Evolutionary conservation across 192 early-diverging fungal genomes (phyloP), one percentile per base, ranked within the genome.

Genomic region (Entomortierella parvispora): DNA sequence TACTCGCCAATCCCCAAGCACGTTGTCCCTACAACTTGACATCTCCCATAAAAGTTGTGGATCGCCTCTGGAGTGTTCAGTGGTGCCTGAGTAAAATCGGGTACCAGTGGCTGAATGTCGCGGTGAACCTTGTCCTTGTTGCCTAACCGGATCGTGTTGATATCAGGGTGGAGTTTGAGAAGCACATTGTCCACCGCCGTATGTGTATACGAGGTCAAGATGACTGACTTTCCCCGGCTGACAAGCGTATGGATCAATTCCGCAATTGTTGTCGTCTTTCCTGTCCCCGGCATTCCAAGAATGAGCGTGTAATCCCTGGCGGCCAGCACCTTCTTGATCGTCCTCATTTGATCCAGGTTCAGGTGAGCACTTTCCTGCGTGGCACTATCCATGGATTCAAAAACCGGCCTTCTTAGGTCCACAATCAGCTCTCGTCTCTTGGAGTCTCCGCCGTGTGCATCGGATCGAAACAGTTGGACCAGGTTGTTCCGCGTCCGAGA

Each of bases 241-340:
- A 94, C 87, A 11, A 99, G 80, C 17, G 84, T 79, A 18, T 86
- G 79, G 20, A 96, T 91, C 18, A 97, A 86, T 28, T 89, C 80
- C 0, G 93, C 89, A 50, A 96, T 95, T 0, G 94, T 96, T 2
- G 93, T 95, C 0, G 95, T 96, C 72, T 99, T 99, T 43, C 97
- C 97, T 1, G 97, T 97, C 3, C 97, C 97, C 0, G 97, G 97
- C 96, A 97, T 97, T 15, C 97, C 97, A 28, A 97, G 81, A 45
- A 99, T 92, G 34, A 99, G 76, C 11, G 92, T 83, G 83, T 97
- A 99, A 63, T 99, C 97, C 47, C 87, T 71, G 1, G 92, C 93
- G 47, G 77, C 52, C 46, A 97, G 57, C n/a, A 95, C 93, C 31
- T 87, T 88, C 4, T 90, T 75, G 12, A 97, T 64, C 5, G 91